phyloP scores from a whole-genome alignment of 352 stramenopile species.

The Phytophthora rubi region DNA sequence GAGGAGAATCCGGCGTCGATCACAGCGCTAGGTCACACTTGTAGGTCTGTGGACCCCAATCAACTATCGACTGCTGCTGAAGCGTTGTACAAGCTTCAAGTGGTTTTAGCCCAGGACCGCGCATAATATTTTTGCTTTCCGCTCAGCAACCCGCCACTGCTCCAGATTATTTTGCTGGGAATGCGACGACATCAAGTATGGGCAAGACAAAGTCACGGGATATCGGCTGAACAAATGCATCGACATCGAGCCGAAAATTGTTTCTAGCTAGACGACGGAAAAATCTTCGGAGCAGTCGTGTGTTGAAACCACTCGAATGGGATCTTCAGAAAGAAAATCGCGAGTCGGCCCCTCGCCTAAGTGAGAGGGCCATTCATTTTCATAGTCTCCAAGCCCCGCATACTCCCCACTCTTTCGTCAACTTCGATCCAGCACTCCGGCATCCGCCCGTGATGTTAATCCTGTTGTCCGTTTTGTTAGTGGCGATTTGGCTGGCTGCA shows the following conservation, averaged over 20 bases:
- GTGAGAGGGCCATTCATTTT: not conserved
- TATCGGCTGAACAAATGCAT: not conserved
- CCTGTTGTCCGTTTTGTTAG: not conserved
- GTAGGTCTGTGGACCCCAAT: not conserved
- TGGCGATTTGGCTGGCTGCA: not conserved
- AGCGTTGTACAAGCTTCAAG: not conserved
- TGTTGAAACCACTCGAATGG: not conserved
- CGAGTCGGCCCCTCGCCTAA: not conserved
- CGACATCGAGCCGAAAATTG: not conserved
- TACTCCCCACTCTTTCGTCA: too few species aligned
- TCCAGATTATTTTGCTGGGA: too few species aligned
- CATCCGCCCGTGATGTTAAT: not conserved
- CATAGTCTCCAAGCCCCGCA: not conserved
- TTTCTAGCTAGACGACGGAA: not conserved
- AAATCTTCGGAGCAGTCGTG: not conserved
- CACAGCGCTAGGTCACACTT: not conserved
- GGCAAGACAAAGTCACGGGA: not conserved
- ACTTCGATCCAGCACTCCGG: not conserved
- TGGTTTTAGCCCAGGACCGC: not conserved
- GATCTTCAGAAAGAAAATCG: not conserved
- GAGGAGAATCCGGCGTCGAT: too few species aligned
- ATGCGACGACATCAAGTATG: too few species aligned
- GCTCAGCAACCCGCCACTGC: not conserved
- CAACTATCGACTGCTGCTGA: not conserved
- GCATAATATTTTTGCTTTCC: not conserved